Evolutionary conservation across 768 basidiomycete species (phyloP).

Genomic region (Boletus pseudo-olivaceus): DNA sequence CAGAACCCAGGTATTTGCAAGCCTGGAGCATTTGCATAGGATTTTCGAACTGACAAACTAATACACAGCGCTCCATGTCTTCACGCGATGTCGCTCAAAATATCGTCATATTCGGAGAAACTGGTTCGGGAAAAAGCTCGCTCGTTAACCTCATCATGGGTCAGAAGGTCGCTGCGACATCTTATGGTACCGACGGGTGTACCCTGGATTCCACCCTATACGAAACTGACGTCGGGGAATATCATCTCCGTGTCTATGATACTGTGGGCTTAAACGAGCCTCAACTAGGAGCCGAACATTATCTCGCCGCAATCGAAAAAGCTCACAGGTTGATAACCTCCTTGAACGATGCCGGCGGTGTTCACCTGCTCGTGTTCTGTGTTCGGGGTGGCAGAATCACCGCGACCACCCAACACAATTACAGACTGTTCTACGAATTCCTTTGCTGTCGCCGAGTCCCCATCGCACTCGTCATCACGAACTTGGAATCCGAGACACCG

Average conservation of each 20-base stretch:
- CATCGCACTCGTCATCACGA: conserved; percentile 38
- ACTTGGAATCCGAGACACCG: conserved; percentile 33
- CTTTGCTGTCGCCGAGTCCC: conserved; percentile 39
- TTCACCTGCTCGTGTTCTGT: conserved; percentile 39
- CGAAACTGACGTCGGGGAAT: conserved; percentile 12
- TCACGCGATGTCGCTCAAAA: conserved; percentile 17
- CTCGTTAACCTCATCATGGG: conserved; percentile 42
- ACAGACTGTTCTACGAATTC: conserved; percentile 36
- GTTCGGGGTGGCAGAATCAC: conserved; percentile 37
- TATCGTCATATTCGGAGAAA: conserved; percentile 32
- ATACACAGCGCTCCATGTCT: conserved; percentile 14
- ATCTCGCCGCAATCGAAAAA: conserved; percentile 27
- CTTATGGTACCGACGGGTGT: conserved; percentile 33
- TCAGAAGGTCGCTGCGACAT: conserved; percentile 27
- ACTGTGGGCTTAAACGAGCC: conserved; percentile 32
- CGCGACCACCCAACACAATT: conserved; percentile 34
- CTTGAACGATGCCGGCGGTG: conserved; percentile 28
- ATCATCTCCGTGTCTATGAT: conserved; percentile 27
- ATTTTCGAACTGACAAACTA: conserved; percentile 4
- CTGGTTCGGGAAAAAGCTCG: conserved; percentile 40
- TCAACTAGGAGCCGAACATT: conserved; percentile 18
- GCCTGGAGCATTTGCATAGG: background rate
- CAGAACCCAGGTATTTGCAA: conserved; percentile 4
- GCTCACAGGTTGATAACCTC: conserved; percentile 31
- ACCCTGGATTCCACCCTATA: conserved; percentile 33